phyloP scores from a whole-genome alignment of 2,329 filamentous ascomycete genomes.

The Aspergillus bombycis region DNA sequence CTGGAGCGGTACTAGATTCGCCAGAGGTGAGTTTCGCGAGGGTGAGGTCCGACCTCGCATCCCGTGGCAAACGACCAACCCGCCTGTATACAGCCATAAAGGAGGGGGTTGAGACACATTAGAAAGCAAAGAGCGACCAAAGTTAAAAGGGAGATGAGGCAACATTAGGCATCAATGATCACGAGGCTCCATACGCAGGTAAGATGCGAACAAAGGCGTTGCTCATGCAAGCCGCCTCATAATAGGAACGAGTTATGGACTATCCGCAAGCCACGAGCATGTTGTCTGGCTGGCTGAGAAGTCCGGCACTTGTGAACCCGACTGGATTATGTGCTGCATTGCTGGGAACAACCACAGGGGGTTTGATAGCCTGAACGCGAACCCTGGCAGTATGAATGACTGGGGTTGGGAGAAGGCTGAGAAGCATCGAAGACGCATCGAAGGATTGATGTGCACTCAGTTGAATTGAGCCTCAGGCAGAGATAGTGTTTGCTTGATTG shows the following conservation, averaged over 20 bases:
- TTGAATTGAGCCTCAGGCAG: conserved; percentile 14
- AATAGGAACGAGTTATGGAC: conserved; percentile 14
- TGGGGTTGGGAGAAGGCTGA: conserved; percentile 10
- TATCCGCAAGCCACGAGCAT: conserved; percentile 22
- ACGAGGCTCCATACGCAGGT: conserved; percentile 14
- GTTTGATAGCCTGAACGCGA: conserved; percentile 22
- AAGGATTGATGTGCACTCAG: conserved; percentile 25
- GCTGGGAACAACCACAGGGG: conserved; percentile 13
- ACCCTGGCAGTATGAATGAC: conserved; percentile 11
- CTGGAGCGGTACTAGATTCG: not conserved
- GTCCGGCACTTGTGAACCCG: conserved; percentile 11
- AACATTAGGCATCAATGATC: conserved; percentile 13
- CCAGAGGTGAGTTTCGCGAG: not conserved
- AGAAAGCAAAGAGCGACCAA: not conserved
- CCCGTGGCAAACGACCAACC: not conserved
- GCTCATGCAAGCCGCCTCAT: conserved; percentile 18
- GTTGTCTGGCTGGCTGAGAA: conserved; percentile 18
- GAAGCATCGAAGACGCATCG: conserved; percentile 37
- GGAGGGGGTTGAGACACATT: not conserved
- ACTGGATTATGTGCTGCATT: conserved; percentile 18
- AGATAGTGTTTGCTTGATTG: not conserved
- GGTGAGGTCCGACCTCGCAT: not conserved
- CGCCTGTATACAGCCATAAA: not conserved
- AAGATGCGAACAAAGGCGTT: conserved; percentile 10
- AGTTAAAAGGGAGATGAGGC: conserved; percentile 2